Evolutionary conservation across 495 filamentous ascomycete species (phyloP), one percentile per base, ranked within the genome.

Genomic region (Penicillium longicatenatum): DNA sequence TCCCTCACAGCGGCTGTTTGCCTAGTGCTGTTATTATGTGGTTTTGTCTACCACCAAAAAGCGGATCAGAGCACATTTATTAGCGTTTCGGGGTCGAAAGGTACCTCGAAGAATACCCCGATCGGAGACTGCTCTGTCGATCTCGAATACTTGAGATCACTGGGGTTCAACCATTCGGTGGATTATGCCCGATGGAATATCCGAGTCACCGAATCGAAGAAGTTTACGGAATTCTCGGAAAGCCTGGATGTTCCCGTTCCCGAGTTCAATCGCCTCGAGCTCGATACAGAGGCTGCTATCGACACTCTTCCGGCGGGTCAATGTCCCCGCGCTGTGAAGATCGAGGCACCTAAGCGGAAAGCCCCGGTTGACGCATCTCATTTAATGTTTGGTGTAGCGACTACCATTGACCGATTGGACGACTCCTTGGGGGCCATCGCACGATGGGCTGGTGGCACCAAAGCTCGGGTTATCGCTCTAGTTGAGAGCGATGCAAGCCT

Each of bases 381-480:
- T 30, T 50, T 82, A 30, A 57, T 77, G 8, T 77, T 82, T 55
- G 82, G 80, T 57, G 74, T 86, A 0, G 75, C 81, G 3, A 82
- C 81, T 20, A 73, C 72, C 10, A 74, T 80, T 48, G 62, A 67
- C 3, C 75, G 82, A 33, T 67, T 86, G 33, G 59, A 73, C 33
- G 64, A 71, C 21, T 80, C 77, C 3, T 69, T 82, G 6, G 58
- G 69, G 0, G 67, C 70, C 30, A 76, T 84, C 14, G 45, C 70
- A 17, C 80, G 81, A 60, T 85, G 82, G 82, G 73, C 83, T 0
- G 60, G 78, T 1, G 63, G 70, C 2, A 79, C 79, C 0, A 69
- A 71, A 3, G 74, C 78, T 1, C 70, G 67, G 22, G 69, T 84
- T 0, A 60, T 83, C 22, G 73, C 72, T 43, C 62, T 81, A 33